A percentile compares a stretch with the other conserved stretches of the same genome.
These are phyloP conservation scores for Candida nitratophila DNA, from an alignment of 805 yeast genomes.

Conservation along the genomic window DNA sequence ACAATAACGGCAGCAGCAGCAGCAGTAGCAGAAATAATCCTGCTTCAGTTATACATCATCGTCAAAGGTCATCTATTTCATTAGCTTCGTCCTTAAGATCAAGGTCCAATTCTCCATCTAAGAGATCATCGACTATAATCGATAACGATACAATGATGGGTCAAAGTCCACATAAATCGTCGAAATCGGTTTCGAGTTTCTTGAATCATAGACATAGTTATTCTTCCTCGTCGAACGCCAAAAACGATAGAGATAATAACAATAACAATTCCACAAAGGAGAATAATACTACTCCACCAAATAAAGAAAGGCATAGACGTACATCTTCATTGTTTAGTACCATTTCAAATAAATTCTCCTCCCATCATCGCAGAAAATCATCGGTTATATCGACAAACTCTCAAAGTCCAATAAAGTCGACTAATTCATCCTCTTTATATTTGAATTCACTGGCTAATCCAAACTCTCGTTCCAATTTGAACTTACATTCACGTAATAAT, in stretches of 20 bases:
- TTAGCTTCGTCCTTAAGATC: neutral
- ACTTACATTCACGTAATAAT: neutral
- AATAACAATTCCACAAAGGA: neutral
- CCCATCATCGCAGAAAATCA: constrained; percentile 20
- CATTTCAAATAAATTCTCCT: constrained; percentile 12
- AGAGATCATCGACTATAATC: constrained; percentile 1
- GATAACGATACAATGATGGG: neutral
- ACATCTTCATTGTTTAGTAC: constrained; percentile 19
- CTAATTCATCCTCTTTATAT: too few relatives aligned
- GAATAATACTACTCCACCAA: neutral
- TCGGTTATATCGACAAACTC: constrained; percentile 15
- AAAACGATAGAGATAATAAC: neutral
- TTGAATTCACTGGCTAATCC: too few relatives aligned
- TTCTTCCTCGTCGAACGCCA: neutral
- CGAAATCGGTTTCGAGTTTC: neutral
- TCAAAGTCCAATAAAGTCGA: neutral
- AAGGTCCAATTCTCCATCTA: constrained; percentile 9
- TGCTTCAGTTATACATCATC: constrained; percentile 1
- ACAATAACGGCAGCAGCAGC: too few relatives aligned
- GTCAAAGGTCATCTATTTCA: constrained; percentile 1
- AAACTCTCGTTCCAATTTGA: too few relatives aligned
- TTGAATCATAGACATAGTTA: neutral
- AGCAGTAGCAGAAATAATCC: too few relatives aligned
- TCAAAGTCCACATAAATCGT: neutral
- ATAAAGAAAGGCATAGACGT: constrained; percentile 13